These are phyloP conservation scores for Powellomyces hirtus DNA, from an alignment of 192 early-diverging fungal genomes.

Conservation along the genomic window DNA sequence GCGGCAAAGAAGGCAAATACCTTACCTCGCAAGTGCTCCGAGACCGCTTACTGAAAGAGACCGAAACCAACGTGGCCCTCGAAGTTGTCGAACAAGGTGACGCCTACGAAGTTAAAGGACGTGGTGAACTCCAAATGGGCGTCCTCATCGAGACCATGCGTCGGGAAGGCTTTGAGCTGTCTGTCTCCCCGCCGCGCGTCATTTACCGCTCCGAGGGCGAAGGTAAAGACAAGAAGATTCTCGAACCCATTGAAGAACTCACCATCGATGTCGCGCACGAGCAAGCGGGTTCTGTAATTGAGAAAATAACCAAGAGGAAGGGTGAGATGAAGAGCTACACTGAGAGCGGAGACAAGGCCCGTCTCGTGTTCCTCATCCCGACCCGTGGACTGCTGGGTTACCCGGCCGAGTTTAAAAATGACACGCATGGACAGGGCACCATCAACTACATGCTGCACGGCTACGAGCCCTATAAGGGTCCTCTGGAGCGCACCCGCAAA, in stretches of 20 bases:
- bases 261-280: slow-evolving; percentile 75
- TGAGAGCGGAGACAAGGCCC: slow-evolving; percentile 68
- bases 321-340: slow-evolving; percentile 73
- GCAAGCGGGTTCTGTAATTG: slow-evolving; percentile 73
- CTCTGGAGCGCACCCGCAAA: slow-evolving; percentile 72
- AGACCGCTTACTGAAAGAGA: slow-evolving; percentile 71
- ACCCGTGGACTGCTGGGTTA: slow-evolving; percentile 82
- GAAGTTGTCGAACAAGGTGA: slow-evolving; percentile 69
- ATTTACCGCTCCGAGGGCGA: slow-evolving; percentile 58
- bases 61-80: slow-evolving; percentile 79
- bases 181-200: slow-evolving; percentile 78
- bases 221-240: slow-evolving; percentile 52
- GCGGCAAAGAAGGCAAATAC: slow-evolving; percentile 72
- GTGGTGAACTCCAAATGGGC: slow-evolving; percentile 85
- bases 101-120: slow-evolving; percentile 79
- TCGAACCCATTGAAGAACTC: slow-evolving; percentile 84
- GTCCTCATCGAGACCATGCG: slow-evolving; percentile 89
- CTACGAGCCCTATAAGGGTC: slow-evolving; percentile 71
- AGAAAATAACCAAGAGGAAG: slow-evolving; percentile 81
- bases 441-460: slow-evolving; percentile 76
- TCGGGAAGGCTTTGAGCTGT: slow-evolving; percentile 83
- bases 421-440: slow-evolving; percentile 78
- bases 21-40: slow-evolving; percentile 79
- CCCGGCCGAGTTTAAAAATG: slow-evolving; percentile 85
- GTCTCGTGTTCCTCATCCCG: slow-evolving; percentile 76